Conservation (phyloP, 2,329 filamentous ascomycete species). For the Elsinoe fawcettii region DNA sequence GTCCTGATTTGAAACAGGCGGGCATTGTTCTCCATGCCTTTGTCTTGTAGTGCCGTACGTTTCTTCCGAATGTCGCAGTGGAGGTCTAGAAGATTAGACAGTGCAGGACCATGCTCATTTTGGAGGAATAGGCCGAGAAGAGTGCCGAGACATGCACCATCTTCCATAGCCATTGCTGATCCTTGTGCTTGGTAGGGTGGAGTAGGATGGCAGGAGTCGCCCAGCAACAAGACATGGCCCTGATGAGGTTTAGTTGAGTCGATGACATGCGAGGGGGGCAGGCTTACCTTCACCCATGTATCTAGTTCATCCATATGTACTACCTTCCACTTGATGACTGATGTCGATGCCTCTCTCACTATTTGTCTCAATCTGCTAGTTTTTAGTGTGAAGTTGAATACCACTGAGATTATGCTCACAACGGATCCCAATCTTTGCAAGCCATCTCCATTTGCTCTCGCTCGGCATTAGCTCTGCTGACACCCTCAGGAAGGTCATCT, state of each 20-base stretch:
- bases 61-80: background rate
- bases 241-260: background rate
- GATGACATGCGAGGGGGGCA: background rate
- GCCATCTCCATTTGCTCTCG: constrained; percentile 10
- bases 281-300: background rate
- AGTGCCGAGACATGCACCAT: constrained; percentile 10
- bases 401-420: background rate
- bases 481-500: constrained; percentile 9
- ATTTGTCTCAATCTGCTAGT: background rate
- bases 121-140: background rate
- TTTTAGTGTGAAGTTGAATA: background rate
- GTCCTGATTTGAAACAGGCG: background rate
- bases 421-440: constrained; percentile 5
- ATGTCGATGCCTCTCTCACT: background rate
- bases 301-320: constrained; percentile 4
- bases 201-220: constrained; percentile 61
- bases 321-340: constrained; percentile 12
- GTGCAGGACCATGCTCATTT: background rate
- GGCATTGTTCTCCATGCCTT: background rate
- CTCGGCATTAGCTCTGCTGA: background rate
- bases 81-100: background rate
- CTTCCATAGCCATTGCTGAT: constrained; percentile 61
- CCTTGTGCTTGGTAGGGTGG: constrained; percentile 61
- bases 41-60: constrained; percentile 1
- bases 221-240: constrained; percentile 50